Evolutionary conservation across 202 grass and related monocot species (phyloP), one percentile per base, ranked within the genome.

Genomic region (Brachypodium distachyon): DNA sequence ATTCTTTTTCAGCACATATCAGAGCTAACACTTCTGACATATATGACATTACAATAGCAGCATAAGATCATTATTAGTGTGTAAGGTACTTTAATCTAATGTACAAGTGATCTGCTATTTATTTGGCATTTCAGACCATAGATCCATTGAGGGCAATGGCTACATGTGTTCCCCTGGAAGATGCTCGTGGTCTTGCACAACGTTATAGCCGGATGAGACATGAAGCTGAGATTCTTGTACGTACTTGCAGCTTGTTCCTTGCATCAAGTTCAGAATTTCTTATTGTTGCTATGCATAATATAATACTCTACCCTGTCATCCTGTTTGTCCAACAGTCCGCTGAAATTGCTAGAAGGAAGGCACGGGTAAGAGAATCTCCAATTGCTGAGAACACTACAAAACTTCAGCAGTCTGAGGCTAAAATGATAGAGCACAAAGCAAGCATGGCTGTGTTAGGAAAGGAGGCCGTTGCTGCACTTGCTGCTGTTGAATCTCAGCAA

Each of bases 181-280:
- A 99, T 83, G 85, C 92, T 22, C 91, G 96, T 48, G 87, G 67
- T 67, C 89, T 99, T 81, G 96, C 96, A 36, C 96, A 99, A 70
- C 87, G 87, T 71, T 99, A 99, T 86, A 99, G 96, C 80, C 85
- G 96, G 67, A 96, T 96, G 96, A 92, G 96, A 85, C 92, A 90
- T 83, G 96, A 99, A 61, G 96, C 92, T 80, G 96, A 95, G 88
- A 79, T 83, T 44, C 82, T 93, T 21, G 96, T 96, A 89, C 16
- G 71, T 72, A 67, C 7, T 39, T 9, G 51, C 2, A 9, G 32
- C 18, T 62, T 63, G 33, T 41, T 73, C 32, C 10, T 46, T 64
- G 9, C 40, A 73, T 26, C 72, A 71, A 67, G 12, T 9, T 46
- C 50, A 34, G 10, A 44, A 53, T 37, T 71, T 67, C 59, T 17